Percentiles rank a stretch among this genome's conserved stretches.
phyloP scores from a whole-genome alignment of 2,329 filamentous ascomycete species.

The Iodosphaeria phyllophila region DNA sequence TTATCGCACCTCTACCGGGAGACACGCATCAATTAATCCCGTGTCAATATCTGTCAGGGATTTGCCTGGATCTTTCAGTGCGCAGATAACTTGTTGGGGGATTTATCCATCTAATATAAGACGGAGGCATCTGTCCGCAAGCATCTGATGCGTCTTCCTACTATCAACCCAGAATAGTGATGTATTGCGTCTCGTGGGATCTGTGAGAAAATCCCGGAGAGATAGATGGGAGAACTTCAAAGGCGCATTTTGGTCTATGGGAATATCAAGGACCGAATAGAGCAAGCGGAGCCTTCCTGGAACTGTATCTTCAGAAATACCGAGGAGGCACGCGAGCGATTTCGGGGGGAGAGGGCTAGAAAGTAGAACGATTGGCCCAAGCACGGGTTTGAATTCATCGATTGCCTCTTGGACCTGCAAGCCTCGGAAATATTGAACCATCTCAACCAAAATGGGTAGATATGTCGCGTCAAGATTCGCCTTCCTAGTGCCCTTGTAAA shows the following conservation, averaged over 20 bases:
- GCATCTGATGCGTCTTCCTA: conserved; percentile 10
- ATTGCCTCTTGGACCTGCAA: too few relatives aligned
- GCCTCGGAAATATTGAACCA: too few relatives aligned
- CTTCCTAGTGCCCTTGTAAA: too few relatives aligned
- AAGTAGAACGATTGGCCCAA: conserved; percentile 13
- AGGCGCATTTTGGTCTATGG: conserved; percentile 6
- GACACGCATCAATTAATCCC: conserved; percentile 7
- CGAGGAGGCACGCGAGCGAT: conserved; percentile 12
- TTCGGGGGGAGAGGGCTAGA: conserved; percentile 11
- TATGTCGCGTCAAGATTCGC: too few relatives aligned
- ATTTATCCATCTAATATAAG: conserved; percentile 12
- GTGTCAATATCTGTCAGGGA: conserved; percentile 8
- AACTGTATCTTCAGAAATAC: conserved; percentile 5
- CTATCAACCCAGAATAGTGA: conserved; percentile 17
- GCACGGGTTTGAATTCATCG: too few relatives aligned
- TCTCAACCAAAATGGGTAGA: too few relatives aligned
- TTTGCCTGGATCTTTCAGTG: conserved; percentile 9
- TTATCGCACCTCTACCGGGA: conserved; percentile 17
- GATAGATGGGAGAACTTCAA: conserved; percentile 16
- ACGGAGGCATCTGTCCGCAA: conserved; percentile 16
- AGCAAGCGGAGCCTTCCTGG: conserved; percentile 9
- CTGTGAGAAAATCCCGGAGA: conserved; percentile 19
- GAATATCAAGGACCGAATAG: conserved; percentile 16
- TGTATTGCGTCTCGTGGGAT: conserved; percentile 7
- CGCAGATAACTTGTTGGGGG: conserved; percentile 19